Percentiles rank a stretch among this genome's conserved stretches.
Conservation (phyloP, 495 filamentous ascomycete species). For the Cladorrhinum samala region DNA sequence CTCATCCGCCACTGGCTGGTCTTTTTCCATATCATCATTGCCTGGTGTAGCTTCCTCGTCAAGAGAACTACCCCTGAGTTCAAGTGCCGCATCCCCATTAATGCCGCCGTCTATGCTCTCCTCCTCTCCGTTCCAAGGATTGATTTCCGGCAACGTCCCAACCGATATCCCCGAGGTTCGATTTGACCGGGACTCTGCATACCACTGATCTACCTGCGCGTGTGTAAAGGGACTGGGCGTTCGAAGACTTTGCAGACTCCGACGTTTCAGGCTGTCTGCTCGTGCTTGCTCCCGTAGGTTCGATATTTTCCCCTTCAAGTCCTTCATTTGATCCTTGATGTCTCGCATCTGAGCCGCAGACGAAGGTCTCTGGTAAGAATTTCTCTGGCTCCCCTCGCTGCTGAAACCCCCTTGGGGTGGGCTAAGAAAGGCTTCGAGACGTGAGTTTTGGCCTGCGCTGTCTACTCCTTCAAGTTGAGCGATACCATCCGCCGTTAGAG, state of each 20-base stretch:
- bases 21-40: constrained; percentile 9
- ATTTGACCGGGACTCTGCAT: constrained; percentile 43
- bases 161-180: constrained; percentile 17
- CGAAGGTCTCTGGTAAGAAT: constrained; percentile 43
- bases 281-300: constrained; percentile 73
- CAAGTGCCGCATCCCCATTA: neutral
- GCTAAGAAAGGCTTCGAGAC: constrained; percentile 32
- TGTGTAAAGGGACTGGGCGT: constrained; percentile 81
- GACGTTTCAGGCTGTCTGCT: constrained; percentile 74
- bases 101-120: constrained; percentile 24
- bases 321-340: constrained; percentile 87
- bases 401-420: constrained; percentile 31
- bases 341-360: constrained; percentile 71
- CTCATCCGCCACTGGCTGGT: constrained; percentile 2
- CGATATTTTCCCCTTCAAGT: constrained; percentile 86
- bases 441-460: constrained; percentile 20
- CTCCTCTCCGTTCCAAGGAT: constrained; percentile 33
- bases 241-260: constrained; percentile 76
- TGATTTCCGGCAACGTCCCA: constrained; percentile 14
- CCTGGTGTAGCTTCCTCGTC: constrained; percentile 20
- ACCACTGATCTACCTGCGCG: constrained; percentile 63
- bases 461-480: constrained; percentile 23
- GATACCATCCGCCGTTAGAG: constrained; percentile 35
- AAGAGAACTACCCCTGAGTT: constrained; percentile 1
- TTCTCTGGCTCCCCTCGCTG: constrained; percentile 20